Percentiles rank a stretch among this genome's conserved stretches.
phyloP scores from a whole-genome alignment of 2,329 filamentous ascomycete genomes.

The Dendryphion nanum region DNA sequence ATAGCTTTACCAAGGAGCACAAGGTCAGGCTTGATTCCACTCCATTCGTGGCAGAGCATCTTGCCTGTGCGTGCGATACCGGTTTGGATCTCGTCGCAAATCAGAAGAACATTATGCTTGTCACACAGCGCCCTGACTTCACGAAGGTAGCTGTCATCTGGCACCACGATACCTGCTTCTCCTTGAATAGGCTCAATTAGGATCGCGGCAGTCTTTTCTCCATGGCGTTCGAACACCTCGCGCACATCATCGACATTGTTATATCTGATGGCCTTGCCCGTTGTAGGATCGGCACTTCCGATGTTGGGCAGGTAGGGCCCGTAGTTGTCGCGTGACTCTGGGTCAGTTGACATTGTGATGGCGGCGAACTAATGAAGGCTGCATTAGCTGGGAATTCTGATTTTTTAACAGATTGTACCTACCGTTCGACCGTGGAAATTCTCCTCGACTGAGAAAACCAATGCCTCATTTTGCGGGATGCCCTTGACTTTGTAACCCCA shows the following conservation, averaged over 20 bases:
- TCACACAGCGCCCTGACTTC: conserved; percentile 83
- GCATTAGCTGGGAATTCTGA: not conserved
- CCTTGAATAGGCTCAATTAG: conserved; percentile 96
- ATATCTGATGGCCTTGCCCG: conserved; percentile 76
- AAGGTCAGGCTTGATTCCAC: conserved; percentile 90
- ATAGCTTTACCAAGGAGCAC: conserved; percentile 96
- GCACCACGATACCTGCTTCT: conserved; percentile 94
- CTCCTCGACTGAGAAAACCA: conserved; percentile 80
- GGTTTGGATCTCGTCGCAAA: conserved; percentile 98
- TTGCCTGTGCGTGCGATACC: conserved; percentile 93
- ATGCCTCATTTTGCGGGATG: conserved; percentile 77
- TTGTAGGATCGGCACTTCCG: conserved; percentile 72
- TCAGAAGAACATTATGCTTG: conserved; percentile 92
- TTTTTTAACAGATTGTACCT: conserved; percentile 40
- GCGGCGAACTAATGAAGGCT: conserved; percentile 74
- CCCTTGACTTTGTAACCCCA: conserved; percentile 98
- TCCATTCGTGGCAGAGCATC: conserved; percentile 93
- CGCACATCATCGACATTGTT: conserved; percentile 82
- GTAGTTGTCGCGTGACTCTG: conserved; percentile 95
- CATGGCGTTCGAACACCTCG: conserved; percentile 74
- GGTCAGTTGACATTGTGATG: conserved; percentile 91
- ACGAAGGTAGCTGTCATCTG: conserved; percentile 81
- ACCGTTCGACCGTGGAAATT: conserved; percentile 97
- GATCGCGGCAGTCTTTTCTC: conserved; percentile 84
- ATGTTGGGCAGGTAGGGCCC: conserved; percentile 92